Base-by-base conservation (phyloP, 257 asterid genomes). In the Solanum piurae region DNA sequence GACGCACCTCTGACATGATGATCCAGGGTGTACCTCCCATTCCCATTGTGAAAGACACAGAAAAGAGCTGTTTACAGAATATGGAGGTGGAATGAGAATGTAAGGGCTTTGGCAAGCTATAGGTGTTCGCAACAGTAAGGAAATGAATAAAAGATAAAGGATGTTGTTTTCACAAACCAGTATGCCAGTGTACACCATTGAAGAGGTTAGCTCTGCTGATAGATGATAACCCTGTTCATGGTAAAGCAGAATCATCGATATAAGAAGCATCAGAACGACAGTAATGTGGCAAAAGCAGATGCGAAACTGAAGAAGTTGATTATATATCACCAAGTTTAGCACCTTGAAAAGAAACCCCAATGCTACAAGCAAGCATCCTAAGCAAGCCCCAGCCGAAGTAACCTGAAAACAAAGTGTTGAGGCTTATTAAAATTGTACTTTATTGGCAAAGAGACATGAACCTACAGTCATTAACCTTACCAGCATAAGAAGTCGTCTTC, bases 21-120 rank as follows among this genome's bases (percentile, higher is more conserved):
- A 91, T 92, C 96, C 95, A 93, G 25, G 95, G 96, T 60, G 94
- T 94, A 68, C 95, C 95, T 58, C 92, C 98, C 98, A 95, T 91
- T 83, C 98, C 98, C n/a, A 93, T 94, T 27, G 96, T 92, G 86
- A 93, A 92, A 12, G 86, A 89, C 86, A 91, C 82, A 13, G 89
- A 83, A 71, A 86, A 89, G 62, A 91, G 80, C 93, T 91, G 87
- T 40, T 79, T 74, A 38, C 84, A 79, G 64, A 79, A 25, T 44
- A 23, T 76, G 21, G 7, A 4, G 31, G 10, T 75, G 55, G 31
- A 74, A 36, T 74, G 82, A 4, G 29, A 9, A 75, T 75, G 20
- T 11, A 3, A 40, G 83, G 60, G 55, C 36, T 23, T 76, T 6
- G 60, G 5, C 4, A 40, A 40, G 83, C 60, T 12, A n/a, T n/a